A percentile compares a stretch with the other conserved stretches of the same genome.
Evolutionary conservation across 2,329 filamentous ascomycete species (phyloP).

Genomic region (Alternaria consortialis): DNA sequence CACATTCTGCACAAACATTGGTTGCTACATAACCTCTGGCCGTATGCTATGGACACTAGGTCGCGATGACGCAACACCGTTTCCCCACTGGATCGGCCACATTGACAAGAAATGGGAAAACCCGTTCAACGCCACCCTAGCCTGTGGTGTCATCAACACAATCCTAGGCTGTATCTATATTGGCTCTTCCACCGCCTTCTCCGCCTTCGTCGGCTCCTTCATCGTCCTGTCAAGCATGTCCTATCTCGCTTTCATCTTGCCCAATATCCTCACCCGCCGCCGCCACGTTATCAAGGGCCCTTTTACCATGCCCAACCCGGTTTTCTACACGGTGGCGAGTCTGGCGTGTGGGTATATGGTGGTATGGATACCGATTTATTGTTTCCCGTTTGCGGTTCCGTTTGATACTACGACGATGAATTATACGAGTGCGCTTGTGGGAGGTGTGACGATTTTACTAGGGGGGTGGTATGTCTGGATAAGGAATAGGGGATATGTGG

Average conservation of each 20-base stretch:
- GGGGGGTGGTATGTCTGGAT: constrained; percentile 55
- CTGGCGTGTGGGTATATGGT: constrained; percentile 66
- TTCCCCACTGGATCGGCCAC: constrained; percentile 56
- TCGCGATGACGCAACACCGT: constrained; percentile 66
- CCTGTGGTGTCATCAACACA: constrained; percentile 61
- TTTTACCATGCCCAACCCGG: constrained; percentile 61
- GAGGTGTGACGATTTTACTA: constrained; percentile 61
- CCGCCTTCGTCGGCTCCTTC: constrained; percentile 70
- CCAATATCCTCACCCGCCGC: constrained; percentile 53
- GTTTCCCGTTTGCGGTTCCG: constrained; percentile 61
- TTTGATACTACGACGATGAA: constrained; percentile 62
- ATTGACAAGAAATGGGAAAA: constrained; percentile 60
- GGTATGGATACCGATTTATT: constrained; percentile 70
- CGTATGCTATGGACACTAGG: constrained; percentile 70
- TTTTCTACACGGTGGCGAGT: constrained; percentile 60
- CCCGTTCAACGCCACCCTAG: constrained; percentile 65
- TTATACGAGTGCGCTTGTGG: constrained; percentile 62
- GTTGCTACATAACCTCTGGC: constrained; percentile 68
- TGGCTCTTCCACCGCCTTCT: constrained; percentile 72
- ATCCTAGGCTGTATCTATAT: constrained; percentile 71
- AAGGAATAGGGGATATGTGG: constrained; percentile 50
- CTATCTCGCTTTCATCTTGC: constrained; percentile 70
- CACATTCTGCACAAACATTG: constrained; percentile 62
- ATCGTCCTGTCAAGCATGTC: constrained; percentile 64
- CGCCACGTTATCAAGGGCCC: constrained; percentile 63